Evolutionary conservation across 2,329 filamentous ascomycete genomes (phyloP), one percentile per base, ranked within the genome.

Genomic region (Tolypocladium inflatum): DNA sequence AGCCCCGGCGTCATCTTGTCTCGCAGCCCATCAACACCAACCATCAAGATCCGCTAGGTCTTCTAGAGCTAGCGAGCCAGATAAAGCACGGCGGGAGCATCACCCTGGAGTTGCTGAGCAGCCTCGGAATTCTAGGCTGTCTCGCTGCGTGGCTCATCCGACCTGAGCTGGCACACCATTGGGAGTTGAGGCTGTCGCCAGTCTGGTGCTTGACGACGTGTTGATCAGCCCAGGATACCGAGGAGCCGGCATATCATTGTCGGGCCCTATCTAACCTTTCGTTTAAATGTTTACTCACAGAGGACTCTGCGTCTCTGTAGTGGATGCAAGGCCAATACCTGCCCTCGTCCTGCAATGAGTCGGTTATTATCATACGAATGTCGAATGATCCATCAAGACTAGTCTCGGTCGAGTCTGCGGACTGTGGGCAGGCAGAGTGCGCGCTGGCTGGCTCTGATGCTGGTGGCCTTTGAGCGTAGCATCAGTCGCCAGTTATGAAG

Each of bases 11-110:
- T 19, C 30, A 11, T 11, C 10, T n/a, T 30, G 53, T 33, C 7
- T 19, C 30, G 26, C 38, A 43, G 11, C 37, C 23, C 15, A 15
- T 26, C 5, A 39, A 57, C 10, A 55, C 43, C 15, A 57, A 54
- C 63, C 79, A 84, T 39, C 81, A 89, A 59, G 92, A 97, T 70
- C 92, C 92, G 1, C 77, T 96, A 0, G 91, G 91, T 0, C 71
- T 96, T 41, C 78, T 95, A 55, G 80, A 86, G 61, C 80, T 91
- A 62, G 82, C 83, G 3, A 84, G 88, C 23, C 81, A 84, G 41
- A 67, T 95, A 43, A 85, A 81, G 64, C 79, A 80, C 51, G 81
- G 80, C 52, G 83, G 89, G 0, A 86, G 86, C 76, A 71, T 88
- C 53, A 80, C 88, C 1, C 74, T 95, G 42, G 88, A 92, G 68